Conservation (phyloP, 257 asterid genomes). For the Ilex asprella region DNA sequence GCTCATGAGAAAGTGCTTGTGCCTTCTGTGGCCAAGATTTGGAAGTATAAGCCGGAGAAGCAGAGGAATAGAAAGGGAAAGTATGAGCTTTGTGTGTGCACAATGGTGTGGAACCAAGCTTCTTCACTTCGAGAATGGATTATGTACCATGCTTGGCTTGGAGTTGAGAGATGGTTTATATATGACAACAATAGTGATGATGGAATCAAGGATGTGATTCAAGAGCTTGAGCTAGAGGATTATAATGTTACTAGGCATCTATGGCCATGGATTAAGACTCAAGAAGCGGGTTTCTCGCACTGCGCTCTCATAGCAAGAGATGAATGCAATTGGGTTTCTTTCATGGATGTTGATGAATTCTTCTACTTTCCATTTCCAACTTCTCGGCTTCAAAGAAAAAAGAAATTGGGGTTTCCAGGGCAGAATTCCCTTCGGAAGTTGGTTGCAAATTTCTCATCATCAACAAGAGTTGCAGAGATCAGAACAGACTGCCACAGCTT, state of each 20-base stretch:
- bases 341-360: constrained; percentile 94
- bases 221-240: constrained; percentile 39
- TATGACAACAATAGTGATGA: constrained; percentile 93
- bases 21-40: constrained; percentile 81
- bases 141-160: constrained; percentile 77
- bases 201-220: constrained; percentile 39
- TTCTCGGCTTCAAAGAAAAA: constrained; percentile 24
- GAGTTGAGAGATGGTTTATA: constrained; percentile 89
- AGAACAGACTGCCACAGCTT: constrained; percentile 85
- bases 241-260: constrained; percentile 73
- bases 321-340: constrained; percentile 80
- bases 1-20: constrained; percentile 27
- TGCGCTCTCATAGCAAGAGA: constrained; percentile 75
- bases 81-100: constrained; percentile 75
- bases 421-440: constrained; percentile 45
- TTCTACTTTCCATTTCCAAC: constrained; percentile 70
- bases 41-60: constrained; percentile 9
- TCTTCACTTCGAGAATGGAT: constrained; percentile 81
- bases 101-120: constrained; percentile 98
- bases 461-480: constrained; percentile 57
- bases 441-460: constrained; percentile 54
- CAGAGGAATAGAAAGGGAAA: constrained; percentile 21
- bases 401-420: constrained; percentile 38
- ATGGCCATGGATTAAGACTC: constrained; percentile 99
- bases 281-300: constrained; percentile 96